Conservation (phyloP, 805 yeast species). For the Kazachstania kunashirensis region DNA sequence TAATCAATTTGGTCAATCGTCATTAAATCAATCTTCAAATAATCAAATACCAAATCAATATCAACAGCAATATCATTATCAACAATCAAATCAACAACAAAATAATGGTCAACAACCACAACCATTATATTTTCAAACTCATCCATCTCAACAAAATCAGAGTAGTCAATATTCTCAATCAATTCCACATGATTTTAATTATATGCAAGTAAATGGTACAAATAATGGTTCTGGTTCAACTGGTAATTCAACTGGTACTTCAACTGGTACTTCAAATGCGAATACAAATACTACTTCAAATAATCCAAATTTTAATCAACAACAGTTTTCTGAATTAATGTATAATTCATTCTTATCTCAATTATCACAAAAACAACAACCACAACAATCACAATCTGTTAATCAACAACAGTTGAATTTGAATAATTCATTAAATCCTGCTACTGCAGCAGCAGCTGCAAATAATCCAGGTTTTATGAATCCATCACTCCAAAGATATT, state of each 20-base stretch:
- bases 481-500: slow-evolving; percentile 23
- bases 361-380: slow-evolving; percentile 24
- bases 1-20: slow-evolving; percentile 8
- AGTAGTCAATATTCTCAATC: slow-evolving; percentile 5
- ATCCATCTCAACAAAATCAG: slow-evolving; percentile 7
- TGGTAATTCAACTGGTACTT: neutral
- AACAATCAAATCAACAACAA: slow-evolving; percentile 5
- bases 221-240: slow-evolving; percentile 4
- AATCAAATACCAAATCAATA: slow-evolving; percentile 4
- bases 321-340: slow-evolving; percentile 28
- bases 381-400: slow-evolving; percentile 5
- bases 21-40: slow-evolving; percentile 9
- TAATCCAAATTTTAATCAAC: slow-evolving; percentile 16
- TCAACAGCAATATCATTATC: slow-evolving; percentile 5
- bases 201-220: slow-evolving; percentile 8
- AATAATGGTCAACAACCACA: slow-evolving; percentile 5
- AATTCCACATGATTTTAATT: slow-evolving; percentile 16
- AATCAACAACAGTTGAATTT: slow-evolving; percentile 1
- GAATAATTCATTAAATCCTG: slow-evolving; percentile 15
- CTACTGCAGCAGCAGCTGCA: slow-evolving; percentile 11
- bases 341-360: slow-evolving; percentile 28
- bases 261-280: neutral
- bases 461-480: slow-evolving; percentile 11
- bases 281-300: slow-evolving; percentile 1
- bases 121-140: slow-evolving; percentile 4